Base-by-base conservation (phyloP, 352 stramenopile species). In the Pseudoperonospora humuli region DNA sequence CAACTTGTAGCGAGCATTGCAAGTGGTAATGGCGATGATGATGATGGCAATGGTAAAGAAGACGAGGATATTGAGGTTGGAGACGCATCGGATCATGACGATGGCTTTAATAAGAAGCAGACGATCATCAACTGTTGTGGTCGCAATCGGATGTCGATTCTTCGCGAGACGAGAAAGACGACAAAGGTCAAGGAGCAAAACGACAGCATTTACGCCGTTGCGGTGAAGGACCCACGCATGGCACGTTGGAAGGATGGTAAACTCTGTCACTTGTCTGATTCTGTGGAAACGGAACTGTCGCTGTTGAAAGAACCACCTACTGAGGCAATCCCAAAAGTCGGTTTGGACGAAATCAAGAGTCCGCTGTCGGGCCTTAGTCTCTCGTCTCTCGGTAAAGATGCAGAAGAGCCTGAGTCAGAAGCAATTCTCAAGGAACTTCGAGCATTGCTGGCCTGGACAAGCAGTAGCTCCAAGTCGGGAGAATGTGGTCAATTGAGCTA, bases 401-500 rank as follows among this genome's bases (percentile, higher is more conserved):
- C 60, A 0, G 74, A 87, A 26, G 79, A 91, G 45, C 79, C 79
- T 2, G 74, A 86, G 8, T 69, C 67, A 0, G 51, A 54, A 13
- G 37, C 60, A 5, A 83, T 91, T 25, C n/a, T 86, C 1, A 45
- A 70, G 14, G 63, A 79, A 31, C 51, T 91, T 19, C 49, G 73
- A 27, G 25, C 54, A 10, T 57, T 91, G 7, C 15, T 87, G 25
- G 40, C 54, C 10, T 91, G 79, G 79, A 77, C 75, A 7, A 70
- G 44, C 0, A 48, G 26, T 20, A 27, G 3, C 13, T 41, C 46
- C 3, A 23, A 24, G n/a, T 21, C 27, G 11, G 33, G 44, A 23
- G 17, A 45, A 10, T 5, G 10, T 36, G 25, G 7, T 17, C n/a
- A 25, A 35, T 19, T 42, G 0, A 45, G 9, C 7, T 85, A 60